These are phyloP conservation scores for Neonectria magnoliae DNA, from an alignment of 2,329 filamentous ascomycete genomes.

Conservation along the genomic window DNA sequence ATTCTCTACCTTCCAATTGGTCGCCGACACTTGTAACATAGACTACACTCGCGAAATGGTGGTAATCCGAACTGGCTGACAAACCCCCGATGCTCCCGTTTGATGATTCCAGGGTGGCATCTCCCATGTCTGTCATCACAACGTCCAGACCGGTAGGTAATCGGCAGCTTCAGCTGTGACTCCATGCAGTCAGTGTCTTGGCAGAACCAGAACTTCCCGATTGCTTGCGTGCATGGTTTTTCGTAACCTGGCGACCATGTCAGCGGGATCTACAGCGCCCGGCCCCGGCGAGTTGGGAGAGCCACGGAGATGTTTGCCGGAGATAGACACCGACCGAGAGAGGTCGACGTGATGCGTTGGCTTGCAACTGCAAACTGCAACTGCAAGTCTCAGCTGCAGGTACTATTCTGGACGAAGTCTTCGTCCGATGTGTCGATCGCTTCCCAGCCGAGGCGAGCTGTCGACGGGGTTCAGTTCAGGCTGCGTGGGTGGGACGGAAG, in stretches of 20 bases:
- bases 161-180: neutral
- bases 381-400: slow-evolving; percentile 13
- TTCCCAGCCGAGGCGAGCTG: slow-evolving; percentile 21
- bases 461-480: slow-evolving; percentile 29
- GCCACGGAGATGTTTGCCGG: neutral
- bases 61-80: neutral
- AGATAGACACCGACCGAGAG: neutral
- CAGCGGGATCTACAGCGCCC: neutral
- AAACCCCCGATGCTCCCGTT: neutral
- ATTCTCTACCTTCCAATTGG: neutral
- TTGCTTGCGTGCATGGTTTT: neutral
- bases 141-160: neutral
- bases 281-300: neutral
- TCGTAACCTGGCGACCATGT: neutral
- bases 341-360: slow-evolving; percentile 4
- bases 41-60: neutral
- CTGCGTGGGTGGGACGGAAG: slow-evolving; percentile 26
- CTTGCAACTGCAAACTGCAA: neutral
- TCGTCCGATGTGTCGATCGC: slow-evolving; percentile 30
- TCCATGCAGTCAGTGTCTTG: neutral
- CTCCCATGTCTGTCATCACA: neutral
- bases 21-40: neutral
- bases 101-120: neutral
- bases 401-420: slow-evolving; percentile 17
- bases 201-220: neutral